phyloP scores from a whole-genome alignment of 1,284 basidiomycete genomes.

The Boletus semigastroideus region DNA sequence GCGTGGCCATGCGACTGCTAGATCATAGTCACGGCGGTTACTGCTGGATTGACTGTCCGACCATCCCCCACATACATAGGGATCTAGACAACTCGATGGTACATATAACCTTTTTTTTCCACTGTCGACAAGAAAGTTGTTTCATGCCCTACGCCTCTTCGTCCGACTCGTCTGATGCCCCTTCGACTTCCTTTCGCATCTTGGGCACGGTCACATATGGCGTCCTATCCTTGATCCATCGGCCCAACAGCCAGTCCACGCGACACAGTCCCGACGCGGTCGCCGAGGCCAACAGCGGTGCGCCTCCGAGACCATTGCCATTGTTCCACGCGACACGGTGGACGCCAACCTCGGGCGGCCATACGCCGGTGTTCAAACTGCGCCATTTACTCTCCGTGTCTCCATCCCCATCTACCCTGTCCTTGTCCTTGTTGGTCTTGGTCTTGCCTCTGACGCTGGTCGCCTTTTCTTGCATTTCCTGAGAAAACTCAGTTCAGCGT shows the following conservation, averaged over 20 bases:
- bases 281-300: constrained; percentile 72
- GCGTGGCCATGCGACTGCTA: background rate
- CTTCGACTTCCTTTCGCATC: constrained; percentile 41
- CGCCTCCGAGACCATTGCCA: constrained; percentile 63
- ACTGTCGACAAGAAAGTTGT: background rate
- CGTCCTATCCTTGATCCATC: constrained; percentile 59
- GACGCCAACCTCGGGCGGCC: constrained; percentile 74
- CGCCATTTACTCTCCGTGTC: constrained; percentile 23
- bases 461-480: constrained; percentile 62
- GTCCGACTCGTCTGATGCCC: constrained; percentile 35
- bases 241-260: constrained; percentile 73
- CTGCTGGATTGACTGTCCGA: background rate
- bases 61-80: no score
- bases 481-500: background rate
- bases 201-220: constrained; percentile 58
- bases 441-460: constrained; percentile 37
- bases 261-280: constrained; percentile 84
- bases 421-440: background rate
- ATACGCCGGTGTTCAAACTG: constrained; percentile 55
- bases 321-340: constrained; percentile 81
- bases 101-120: no score
- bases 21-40: background rate
- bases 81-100: no score
- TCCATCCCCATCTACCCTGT: constrained; percentile 31
- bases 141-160: constrained; percentile 29